Evolutionary conservation across 2,329 filamentous ascomycete genomes (phyloP).

Genomic region (Nemania sp.): DNA sequence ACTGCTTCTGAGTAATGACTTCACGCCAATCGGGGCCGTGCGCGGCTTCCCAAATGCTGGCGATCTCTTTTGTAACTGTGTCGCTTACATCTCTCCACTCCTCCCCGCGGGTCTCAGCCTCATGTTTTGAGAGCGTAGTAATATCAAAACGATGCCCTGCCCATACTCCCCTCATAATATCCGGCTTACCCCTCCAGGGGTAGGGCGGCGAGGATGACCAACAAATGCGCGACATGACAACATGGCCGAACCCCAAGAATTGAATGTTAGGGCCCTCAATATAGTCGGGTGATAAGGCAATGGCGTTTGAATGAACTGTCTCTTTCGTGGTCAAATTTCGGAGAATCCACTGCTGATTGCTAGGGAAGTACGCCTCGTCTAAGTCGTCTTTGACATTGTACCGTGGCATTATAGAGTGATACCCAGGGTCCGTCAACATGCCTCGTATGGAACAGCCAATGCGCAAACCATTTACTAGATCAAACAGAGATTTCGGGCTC

Average conservation of each 20-base stretch:
- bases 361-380: constrained; percentile 32
- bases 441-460: no score
- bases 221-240: constrained; percentile 6
- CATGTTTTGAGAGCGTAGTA: constrained; percentile 21
- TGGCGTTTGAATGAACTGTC: constrained; percentile 35
- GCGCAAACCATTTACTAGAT: no score
- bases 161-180: constrained; percentile 1
- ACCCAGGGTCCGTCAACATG: no score
- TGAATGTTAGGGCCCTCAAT: not conserved
- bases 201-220: constrained; percentile 1
- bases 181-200: no score
- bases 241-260: constrained; percentile 8
- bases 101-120: constrained; percentile 10
- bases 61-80: constrained; percentile 33
- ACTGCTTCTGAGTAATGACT: no score
- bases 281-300: constrained; percentile 5
- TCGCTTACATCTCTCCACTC: constrained; percentile 39
- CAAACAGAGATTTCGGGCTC: no score
- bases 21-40: constrained; percentile 8
- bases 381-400: no score
- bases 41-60: constrained; percentile 7
- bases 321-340: constrained; percentile 42
- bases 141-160: constrained; percentile 19
- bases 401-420: no score
- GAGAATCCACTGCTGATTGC: constrained; percentile 39